Evolutionary conservation across 176 grass and related monocot species (phyloP), one percentile per base, ranked within the genome.

Genomic region (Rhynchospora breviuscula): DNA sequence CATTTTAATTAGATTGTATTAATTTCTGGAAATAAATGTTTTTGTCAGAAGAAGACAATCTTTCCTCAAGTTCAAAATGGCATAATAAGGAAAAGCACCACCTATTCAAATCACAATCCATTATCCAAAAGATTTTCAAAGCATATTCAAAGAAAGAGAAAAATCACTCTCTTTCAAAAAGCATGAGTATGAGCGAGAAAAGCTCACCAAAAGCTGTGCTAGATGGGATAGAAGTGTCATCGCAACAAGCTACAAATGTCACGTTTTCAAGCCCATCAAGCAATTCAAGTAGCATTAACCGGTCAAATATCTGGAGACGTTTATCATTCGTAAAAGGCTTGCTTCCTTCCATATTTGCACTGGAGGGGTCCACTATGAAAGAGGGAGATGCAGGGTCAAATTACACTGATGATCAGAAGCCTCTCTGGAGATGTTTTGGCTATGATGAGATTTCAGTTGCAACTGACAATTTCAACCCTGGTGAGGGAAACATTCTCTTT

Each of bases 351-450:
- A 84, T 95, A 1, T 84, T 79, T 81, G 85, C 88, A 10, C 64
- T 86, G 1, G 80, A 88, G 0, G 89, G 90, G 7, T 94, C 87
- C 0, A 81, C 49, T 6, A 12, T 33, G 9, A 99, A 92, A 72
- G 86, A 83, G 63, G 84, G 83, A 11, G 89, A 95, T 52, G 76
- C 13, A 2, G 63, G 77, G 17, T 95, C 89, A 0, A 67, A 74
- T 4, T 89, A 52, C 49, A 84, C 81, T 0, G 86, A 92, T 51
- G 91, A 95, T 51, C 88, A 90, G 60, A 95, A 93, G 48, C 93
- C 91, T 83, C 59, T 87, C 2, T 95, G 89, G 89, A 99, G 88
- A 68, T 99, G 88, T 8, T 99, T 95, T 77, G 91, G 80, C 82
- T 95, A 89, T 73, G 75, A 93, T 22, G 91, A 99, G 72, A 86